Conservation (phyloP, 164 flowering plant genomes). For the Magnolia sinica region DNA sequence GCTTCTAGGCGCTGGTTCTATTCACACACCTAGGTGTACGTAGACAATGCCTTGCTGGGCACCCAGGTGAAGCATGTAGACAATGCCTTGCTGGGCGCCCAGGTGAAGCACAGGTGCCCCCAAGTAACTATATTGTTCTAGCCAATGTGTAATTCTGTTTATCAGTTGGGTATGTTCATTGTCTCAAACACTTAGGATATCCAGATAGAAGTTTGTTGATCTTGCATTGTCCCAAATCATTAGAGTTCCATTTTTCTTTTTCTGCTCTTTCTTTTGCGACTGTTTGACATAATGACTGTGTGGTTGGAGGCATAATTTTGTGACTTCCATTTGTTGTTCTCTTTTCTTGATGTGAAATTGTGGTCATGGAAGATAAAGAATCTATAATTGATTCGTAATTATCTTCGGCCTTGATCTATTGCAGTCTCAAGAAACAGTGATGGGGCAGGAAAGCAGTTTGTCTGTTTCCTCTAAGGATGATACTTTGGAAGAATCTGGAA, state of each 20-base stretch:
- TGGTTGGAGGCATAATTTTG: neutral
- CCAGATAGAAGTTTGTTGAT: no score
- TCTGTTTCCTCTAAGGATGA: constrained; percentile 47
- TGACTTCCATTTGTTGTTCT: neutral
- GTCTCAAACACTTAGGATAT: no score
- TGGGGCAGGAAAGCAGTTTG: constrained; percentile 51
- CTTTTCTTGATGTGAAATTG: neutral
- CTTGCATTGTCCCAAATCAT: neutral
- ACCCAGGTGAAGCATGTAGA: no score
- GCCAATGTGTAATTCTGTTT: no score
- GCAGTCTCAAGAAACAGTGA: constrained; percentile 55
- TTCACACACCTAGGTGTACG: no score
- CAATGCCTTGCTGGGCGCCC: no score
- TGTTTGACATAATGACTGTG: neutral
- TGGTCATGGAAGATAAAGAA: neutral
- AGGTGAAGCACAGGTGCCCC: no score
- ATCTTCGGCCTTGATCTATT: constrained; percentile 1
- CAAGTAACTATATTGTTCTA: no score
- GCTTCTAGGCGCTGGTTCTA: no score
- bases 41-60: no score
- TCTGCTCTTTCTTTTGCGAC: neutral
- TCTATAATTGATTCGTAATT: neutral
- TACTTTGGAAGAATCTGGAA: constrained; percentile 42
- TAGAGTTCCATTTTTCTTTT: neutral
- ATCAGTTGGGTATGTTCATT: no score